Evolutionary conservation across 495 filamentous ascomycete species (phyloP).

Genomic region (Rostrohypoxylon terebratum): DNA sequence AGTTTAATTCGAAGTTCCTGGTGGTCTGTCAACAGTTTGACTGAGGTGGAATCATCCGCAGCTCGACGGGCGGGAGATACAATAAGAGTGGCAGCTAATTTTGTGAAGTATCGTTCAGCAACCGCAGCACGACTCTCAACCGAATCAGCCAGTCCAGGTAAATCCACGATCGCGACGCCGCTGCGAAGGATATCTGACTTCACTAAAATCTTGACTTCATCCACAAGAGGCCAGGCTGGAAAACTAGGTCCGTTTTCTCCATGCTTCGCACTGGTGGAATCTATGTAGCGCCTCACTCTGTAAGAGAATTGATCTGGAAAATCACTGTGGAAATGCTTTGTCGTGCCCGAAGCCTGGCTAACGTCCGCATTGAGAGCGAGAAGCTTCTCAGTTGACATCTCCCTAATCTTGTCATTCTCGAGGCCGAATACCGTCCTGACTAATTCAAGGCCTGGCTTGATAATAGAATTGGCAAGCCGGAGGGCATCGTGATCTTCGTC

Average conservation of each 20-base stretch:
- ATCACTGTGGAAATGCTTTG: background rate
- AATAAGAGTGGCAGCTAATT: constrained; percentile 6
- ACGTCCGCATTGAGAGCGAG: background rate
- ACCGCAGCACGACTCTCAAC: constrained; percentile 14
- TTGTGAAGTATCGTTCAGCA: constrained; percentile 7
- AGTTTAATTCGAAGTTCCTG: constrained; percentile 9
- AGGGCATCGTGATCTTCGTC: background rate
- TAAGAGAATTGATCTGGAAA: too few species aligned
- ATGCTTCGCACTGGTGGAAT: constrained; percentile 6
- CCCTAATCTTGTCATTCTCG: too few species aligned
- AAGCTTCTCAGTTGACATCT: background rate
- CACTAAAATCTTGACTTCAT: constrained; percentile 2
- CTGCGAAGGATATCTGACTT: constrained; percentile 6
- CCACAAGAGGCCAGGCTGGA: constrained; percentile 1
- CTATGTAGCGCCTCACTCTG: background rate
- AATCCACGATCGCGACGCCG: background rate
- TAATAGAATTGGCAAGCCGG: background rate
- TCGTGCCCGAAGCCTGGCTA: background rate
- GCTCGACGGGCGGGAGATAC: constrained; percentile 8
- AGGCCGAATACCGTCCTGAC: background rate
- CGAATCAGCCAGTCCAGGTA: constrained; percentile 10
- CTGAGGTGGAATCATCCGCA: background rate
- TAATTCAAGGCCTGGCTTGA: background rate
- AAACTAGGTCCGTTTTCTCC: too few species aligned
- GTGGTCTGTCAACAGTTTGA: background rate